Base-by-base conservation (phyloP, 352 stramenopile genomes). In the Pythium brachiatum region DNA sequence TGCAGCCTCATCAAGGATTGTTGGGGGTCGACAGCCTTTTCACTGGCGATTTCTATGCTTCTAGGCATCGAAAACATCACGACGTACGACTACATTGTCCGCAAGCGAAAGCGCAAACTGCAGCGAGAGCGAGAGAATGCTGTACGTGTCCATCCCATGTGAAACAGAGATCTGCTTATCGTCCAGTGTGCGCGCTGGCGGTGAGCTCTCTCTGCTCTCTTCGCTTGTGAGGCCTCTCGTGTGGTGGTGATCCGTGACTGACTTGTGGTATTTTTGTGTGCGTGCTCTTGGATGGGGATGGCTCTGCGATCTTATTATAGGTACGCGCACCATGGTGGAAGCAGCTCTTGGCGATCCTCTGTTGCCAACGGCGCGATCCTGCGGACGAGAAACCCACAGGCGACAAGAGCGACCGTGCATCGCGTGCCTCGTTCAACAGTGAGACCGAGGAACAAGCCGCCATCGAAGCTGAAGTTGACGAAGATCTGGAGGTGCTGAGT, bases 71-170 rank as follows among this genome's bases (percentile, higher is more conserved):
- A 94, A 27, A 78, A 90, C 57, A 84, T 90, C 50, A 95, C 86
- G 13, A 95, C 86, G 0, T 95, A 95, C 60, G 86, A 95, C 66
- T 95, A 91, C 70, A 95, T 95, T 70, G 85, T 95, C 23, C 84
- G 73, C 23, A 81, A 93, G 55, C 82, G 84, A 56, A 93, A 91
- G 70, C 81, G 76, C 56, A 83, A 88, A 62, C 79, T 83, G 61
- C 75, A 78, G 18, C 82, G 76, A 52, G 68, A 89, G 27, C 76
- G 79, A 34, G 72, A 86, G 51, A 83, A 81, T 54, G 64, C 32
- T 54, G 83, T 92, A 89, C 81, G 83, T 92, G 82, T 90, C 20
- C 64, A 90, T 56, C 78, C 76, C 52, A 65, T 86, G 23, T 74
- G 60, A 75, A 21, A 23, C 20, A 59, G 46, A 44, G 62, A 70